Evolutionary conservation across 345 rosid genomes (phyloP).

Genomic region (Rhodamnia argentea): DNA sequence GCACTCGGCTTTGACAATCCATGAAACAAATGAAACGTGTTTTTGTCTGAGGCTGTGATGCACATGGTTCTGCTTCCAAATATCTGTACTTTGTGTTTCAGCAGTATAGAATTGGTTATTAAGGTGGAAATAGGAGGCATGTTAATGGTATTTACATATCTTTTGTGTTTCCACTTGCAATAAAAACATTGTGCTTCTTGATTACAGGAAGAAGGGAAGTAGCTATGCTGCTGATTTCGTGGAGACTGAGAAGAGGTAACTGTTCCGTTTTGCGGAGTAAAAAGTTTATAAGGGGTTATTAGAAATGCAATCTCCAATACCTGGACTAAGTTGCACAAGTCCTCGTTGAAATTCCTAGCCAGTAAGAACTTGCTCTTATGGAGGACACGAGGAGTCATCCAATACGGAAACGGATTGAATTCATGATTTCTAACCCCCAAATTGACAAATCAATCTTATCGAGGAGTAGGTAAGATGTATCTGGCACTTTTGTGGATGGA

Average conservation of each 20-base stretch:
- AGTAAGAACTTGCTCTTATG: background rate
- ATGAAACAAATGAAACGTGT: background rate
- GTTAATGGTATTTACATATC: background rate
- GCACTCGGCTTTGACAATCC: background rate
- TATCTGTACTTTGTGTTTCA: background rate
- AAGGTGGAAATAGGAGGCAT: background rate
- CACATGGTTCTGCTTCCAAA: background rate
- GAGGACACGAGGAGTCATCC: background rate
- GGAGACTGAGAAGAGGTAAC: conserved; percentile 59
- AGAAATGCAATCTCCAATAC: background rate
- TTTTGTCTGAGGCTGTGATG: background rate
- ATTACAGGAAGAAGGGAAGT: conserved; percentile 66
- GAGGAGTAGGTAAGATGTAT: background rate
- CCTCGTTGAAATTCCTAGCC: background rate
- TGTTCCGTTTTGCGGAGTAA: background rate
- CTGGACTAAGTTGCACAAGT: background rate
- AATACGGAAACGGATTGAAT: background rate
- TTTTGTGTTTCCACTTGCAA: background rate
- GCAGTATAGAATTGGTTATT: background rate
- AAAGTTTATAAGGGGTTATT: background rate
- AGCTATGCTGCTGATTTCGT: conserved; percentile 40
- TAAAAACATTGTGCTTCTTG: background rate
- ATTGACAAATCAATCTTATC: background rate
- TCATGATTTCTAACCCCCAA: background rate
- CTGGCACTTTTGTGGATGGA: background rate